Base-by-base conservation (phyloP, 306 rosid genomes). In the Vigna unguiculata region DNA sequence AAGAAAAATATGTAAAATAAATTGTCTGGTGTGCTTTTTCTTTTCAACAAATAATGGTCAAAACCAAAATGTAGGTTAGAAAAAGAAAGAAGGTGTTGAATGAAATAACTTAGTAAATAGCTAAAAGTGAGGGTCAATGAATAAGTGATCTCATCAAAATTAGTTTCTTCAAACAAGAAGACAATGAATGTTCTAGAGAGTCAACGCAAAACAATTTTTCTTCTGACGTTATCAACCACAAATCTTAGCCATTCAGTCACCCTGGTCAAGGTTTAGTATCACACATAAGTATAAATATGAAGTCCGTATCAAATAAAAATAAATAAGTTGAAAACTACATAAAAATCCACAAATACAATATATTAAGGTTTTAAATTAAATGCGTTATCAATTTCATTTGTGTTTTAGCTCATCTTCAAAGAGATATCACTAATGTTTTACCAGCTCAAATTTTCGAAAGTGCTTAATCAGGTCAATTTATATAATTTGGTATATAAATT, bases 31-130 rank as follows among this genome's bases (percentile, higher is more conserved):
- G 46, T 15, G 32, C 11, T 43, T 17, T 17, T 16, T 13, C 2
- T 72, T 22, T 61, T 9, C 40, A 13, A 21, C 9, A 34, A 34
- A 34, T 34, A 55, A n/a, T 15, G 67, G 43, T 57, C 28, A 25
- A 22, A 72, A 21, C 34, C 16, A 41, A 54, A 14, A 17, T 32
- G 49, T 61, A 14, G 11, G 25, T 61, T 20, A 22, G 25, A 49
- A 75, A 63, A 17, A 34, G 54, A 75, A 75, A 34, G 7, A 7
- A 34, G 48, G 63, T 63, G 7, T 47, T 62, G 62, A 62, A 61
- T 19, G 51, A 62, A 61, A 2, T 69, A 38, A 47, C 51, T 0
- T 22, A 6, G 53, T 36, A 45, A 74, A 74, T 17, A 11, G 20
- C 3, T 41, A 41, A 41, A 41, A 41, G 46, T 10, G 46, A 41